phyloP scores from a whole-genome alignment of 306 rosid species.

The Sphenostylis stenocarpa region DNA sequence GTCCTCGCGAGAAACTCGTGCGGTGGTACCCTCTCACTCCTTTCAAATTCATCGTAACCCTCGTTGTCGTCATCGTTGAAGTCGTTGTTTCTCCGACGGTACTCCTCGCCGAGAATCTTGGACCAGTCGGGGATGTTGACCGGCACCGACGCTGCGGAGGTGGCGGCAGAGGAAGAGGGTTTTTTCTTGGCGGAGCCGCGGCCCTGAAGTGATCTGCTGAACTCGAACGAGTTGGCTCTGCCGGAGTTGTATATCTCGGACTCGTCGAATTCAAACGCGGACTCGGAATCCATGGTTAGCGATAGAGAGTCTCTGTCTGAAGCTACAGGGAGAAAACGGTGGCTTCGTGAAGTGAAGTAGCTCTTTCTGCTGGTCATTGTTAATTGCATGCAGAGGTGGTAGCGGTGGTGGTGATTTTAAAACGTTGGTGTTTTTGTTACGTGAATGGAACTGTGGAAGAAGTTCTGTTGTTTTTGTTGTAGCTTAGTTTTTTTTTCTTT shows the following conservation, averaged over 20 bases:
- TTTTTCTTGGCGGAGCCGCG: slow-evolving; percentile 38
- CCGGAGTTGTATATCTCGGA: slow-evolving; percentile 61
- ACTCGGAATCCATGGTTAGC: slow-evolving; percentile 38
- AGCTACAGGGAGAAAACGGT: slow-evolving; percentile 51
- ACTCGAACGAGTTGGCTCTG: slow-evolving; percentile 57
- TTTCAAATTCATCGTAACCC: slow-evolving; percentile 3
- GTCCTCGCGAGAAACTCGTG: slow-evolving; percentile 82
- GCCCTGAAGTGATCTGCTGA: slow-evolving; percentile 34
- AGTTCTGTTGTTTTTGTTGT: neutral
- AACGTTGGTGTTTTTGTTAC: neutral
- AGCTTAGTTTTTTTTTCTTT: neutral
- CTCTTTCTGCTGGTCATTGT: slow-evolving; percentile 35
- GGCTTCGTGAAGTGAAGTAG: slow-evolving; percentile 47
- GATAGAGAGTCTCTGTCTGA: slow-evolving; percentile 31
- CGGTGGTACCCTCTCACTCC: slow-evolving; percentile 58
- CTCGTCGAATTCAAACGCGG: slow-evolving; percentile 70
- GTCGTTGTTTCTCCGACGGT: slow-evolving; percentile 30
- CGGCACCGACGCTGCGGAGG: slow-evolving; percentile 54
- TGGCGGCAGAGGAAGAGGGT: neutral
- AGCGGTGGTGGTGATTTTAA: neutral
- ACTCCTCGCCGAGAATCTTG: slow-evolving; percentile 70
- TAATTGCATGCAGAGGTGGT: neutral
- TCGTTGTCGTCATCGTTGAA: neutral
- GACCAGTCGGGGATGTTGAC: slow-evolving; percentile 87
- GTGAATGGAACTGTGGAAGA: neutral